These are phyloP conservation scores for Scheffersomyces lignosus DNA, from an alignment of 805 yeast genomes.

Conservation along the genomic window DNA sequence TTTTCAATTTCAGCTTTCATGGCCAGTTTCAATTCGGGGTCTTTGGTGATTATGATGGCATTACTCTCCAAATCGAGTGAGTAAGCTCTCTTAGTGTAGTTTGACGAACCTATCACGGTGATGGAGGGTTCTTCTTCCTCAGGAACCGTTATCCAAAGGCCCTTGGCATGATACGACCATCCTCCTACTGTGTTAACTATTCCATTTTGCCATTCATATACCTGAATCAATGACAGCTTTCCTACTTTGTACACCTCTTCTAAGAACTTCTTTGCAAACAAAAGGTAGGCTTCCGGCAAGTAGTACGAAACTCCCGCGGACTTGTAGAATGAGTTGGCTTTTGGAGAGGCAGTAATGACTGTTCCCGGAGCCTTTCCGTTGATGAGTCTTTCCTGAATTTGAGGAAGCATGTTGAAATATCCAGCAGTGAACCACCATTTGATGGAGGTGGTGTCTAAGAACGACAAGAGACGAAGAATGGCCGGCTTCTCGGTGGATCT, in stretches of 20 bases:
- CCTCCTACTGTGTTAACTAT: constrained; percentile 78
- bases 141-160: constrained; percentile 77
- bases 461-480: constrained; percentile 59
- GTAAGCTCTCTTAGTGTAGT: constrained; percentile 89
- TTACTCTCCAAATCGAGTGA: constrained; percentile 86
- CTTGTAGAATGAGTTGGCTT: constrained; percentile 90
- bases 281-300: constrained; percentile 83
- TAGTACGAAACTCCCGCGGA: constrained; percentile 79
- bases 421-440: constrained; percentile 95
- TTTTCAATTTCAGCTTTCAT: constrained; percentile 67
- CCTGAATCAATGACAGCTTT: constrained; percentile 46
- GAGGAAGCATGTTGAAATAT: constrained; percentile 87
- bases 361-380: constrained; percentile 59
- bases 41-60: constrained; percentile 74
- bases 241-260: constrained; percentile 45
- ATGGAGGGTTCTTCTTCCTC: constrained; percentile 60
- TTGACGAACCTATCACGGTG: constrained; percentile 89
- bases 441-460: constrained; percentile 52
- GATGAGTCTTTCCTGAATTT: constrained; percentile 59
- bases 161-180: constrained; percentile 98
- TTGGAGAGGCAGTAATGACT: constrained; percentile 88
- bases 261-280: constrained; percentile 70
- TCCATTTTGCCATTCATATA: constrained; percentile 88
- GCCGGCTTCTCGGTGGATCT: constrained; percentile 80
- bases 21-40: constrained; percentile 51